Base-by-base conservation (phyloP, 495 filamentous ascomycete species). In the Chaetomium fimeti region DNA sequence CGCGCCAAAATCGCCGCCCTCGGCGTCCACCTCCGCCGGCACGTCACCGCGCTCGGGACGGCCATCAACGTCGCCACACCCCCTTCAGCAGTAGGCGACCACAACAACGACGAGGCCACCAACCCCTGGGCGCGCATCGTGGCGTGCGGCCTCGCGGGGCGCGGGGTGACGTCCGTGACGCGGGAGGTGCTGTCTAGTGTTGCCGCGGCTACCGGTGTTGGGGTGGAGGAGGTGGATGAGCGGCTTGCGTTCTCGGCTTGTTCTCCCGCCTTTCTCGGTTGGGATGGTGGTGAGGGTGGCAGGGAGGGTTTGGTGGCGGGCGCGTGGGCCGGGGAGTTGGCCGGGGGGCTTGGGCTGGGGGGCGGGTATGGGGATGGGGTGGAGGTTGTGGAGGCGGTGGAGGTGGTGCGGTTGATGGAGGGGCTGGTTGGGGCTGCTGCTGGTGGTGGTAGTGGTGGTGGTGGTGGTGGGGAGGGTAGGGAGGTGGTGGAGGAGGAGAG, bases 1-100 rank as follows among this genome's bases (percentile, higher is more conserved):
- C 70, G 82, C 55, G 82, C 77, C 66, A 98, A 98, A 81, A 91
- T 98, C 63, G 89, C 90, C 3, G 91, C 92, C 3, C 77, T 98
- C 7, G 94, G 94, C 3, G 90, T 98, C 28, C 93, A 97, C 82
- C 78, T 97, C 62, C 78, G 91, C 15, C 78, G 93, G 53, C 85
- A 94, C 76, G 85, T 98, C 45, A 90, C 86, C n/a, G 90, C 88
- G 71, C 90, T 91, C 75, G 94, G 94, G 12, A 79, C 96, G 38
- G 93, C 88, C 16, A 72, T 98, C 69, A 98, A 98, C 78, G 81
- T 95, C 24, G 71, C 72, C 62, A 91, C 89, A 66, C 72, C 78
- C 11, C 16, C 29, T 27, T 59, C 28, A 2, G 27, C 18, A 57
- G 56, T 5, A 9, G 0, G 40, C 11, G 43, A 18, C 18, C 4